Evolutionary conservation across 2,329 filamentous ascomycete genomes (phyloP), one percentile per base, ranked within the genome.

Genomic region (Pseudocercospora fijiensis): DNA sequence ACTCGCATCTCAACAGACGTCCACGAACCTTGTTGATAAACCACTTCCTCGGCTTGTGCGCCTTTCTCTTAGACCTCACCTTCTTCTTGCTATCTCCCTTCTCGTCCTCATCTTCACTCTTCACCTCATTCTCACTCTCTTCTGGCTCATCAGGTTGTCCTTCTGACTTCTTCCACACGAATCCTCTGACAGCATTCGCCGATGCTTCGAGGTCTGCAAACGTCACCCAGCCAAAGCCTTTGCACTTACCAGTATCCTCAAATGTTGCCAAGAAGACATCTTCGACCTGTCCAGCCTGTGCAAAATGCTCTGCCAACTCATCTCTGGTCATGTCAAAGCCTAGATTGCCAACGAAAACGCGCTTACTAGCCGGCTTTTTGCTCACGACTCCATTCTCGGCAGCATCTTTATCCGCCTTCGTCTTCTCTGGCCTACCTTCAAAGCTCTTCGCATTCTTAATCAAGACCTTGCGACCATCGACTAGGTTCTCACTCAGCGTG

Each of bases 221-320:
- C 66, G 91, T 91, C 65, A 99, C 87, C 93, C 95, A 99, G 5
- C 89, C 95, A 79, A 90, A 99, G 18, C 95, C 96, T 80, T 98
- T 98, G 82, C 95, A 99, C 80, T 98, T 99, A 49, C 95, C 95
- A 20, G 89, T 89, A 77, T 99, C 96, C 77, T 98, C 91, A 75
- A 99, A 99, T 0, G 93, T 96, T 2, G 95, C 95, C 69, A 98
- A 82, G 79, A 96, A 94, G 68, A 92, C 85, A 80, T 90, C 90
- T 59, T 88, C 86, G 66, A 98, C 86, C 66, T 88, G 83, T 57
- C 95, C 95, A 75, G 94, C 98, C 76, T 89, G 91, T 56, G 84
- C 84, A 76, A 96, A 98, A 75, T 96, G 91, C 67, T 88, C 84
- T 69, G 87, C 83, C 57, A 99, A 78, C 71, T 91, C 88, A 60